Percentiles rank a stretch among this genome's conserved stretches.
Conservation (phyloP, 345 rosid species). For the Geranium rotundifolium region DNA sequence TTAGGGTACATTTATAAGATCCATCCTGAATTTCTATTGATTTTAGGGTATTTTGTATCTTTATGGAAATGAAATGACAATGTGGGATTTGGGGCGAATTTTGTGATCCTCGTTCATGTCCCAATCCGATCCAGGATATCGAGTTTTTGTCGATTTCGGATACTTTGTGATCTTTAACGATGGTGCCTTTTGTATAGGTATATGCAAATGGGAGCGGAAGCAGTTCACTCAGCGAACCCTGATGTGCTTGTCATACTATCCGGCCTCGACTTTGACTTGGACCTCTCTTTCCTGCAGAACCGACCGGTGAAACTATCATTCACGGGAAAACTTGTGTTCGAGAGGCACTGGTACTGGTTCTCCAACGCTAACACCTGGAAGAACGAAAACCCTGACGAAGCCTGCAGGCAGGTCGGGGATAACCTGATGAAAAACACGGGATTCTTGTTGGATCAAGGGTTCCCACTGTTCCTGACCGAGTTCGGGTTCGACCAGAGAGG, state of each 20-base stretch:
- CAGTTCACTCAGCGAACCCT: constrained; percentile 34
- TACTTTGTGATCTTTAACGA: no score
- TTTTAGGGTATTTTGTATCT: no score
- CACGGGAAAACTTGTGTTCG: constrained; percentile 23
- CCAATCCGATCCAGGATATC: no score
- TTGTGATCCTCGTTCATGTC: no score
- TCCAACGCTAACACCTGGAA: constrained; percentile 20
- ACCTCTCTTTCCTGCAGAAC: constrained; percentile 21
- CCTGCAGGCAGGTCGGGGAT: constrained; percentile 12
- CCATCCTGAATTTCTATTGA: no score
- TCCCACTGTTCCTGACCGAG: constrained; percentile 32
- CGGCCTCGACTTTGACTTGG: constrained; percentile 23
- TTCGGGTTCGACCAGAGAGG: constrained; percentile 28
- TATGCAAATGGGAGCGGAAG: constrained; percentile 27
- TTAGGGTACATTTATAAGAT: no score
- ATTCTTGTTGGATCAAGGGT: constrained; percentile 4
- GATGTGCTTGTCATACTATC: constrained; percentile 34
- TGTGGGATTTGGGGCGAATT: no score
- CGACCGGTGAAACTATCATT: constrained; percentile 20
- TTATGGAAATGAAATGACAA: no score
- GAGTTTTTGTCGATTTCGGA: no score
- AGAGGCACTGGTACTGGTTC: constrained; percentile 32
- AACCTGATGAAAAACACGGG: neutral
- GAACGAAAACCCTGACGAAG: constrained; percentile 21
- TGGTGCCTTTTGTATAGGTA: neutral